Percentiles rank a stretch among this genome's conserved stretches.
Evolutionary conservation across 345 rosid genomes (phyloP).

Genomic region (Toxicodendron radicans): DNA sequence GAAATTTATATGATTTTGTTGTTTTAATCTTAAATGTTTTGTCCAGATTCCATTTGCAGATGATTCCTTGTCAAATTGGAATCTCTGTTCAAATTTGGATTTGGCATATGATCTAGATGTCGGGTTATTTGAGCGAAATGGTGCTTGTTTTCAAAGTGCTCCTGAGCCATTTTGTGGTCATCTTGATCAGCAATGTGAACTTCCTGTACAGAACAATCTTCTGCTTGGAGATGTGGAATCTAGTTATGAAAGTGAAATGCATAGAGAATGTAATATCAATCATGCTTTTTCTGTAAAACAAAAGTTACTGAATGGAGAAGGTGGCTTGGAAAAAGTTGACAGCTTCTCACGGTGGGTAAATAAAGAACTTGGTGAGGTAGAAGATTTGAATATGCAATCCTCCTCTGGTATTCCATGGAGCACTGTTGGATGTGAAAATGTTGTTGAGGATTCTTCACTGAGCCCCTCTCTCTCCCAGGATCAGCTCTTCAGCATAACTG

Average conservation of each 20-base stretch:
- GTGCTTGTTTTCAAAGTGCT: conserved; percentile 27
- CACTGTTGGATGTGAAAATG: conserved; percentile 66
- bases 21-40: conserved; percentile 20
- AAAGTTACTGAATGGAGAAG: conserved; percentile 54
- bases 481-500: conserved; percentile 79
- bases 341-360: conserved; percentile 87
- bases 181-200: conserved; percentile 43
- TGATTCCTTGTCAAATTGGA: conserved; percentile 33
- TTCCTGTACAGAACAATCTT: conserved; percentile 30
- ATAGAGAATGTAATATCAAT: conserved; percentile 47
- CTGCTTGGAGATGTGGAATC: conserved; percentile 39
- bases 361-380: conserved; percentile 80
- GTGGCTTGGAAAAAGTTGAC: conserved; percentile 80
- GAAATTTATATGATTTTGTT: conserved; percentile 5
- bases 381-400: conserved; percentile 72
- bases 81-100: conserved; percentile 43
- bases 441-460: conserved; percentile 55
- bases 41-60: conserved; percentile 46
- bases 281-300: conserved; percentile 39
- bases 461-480: conserved; percentile 87
- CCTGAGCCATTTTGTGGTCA: conserved; percentile 36
- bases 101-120: conserved; percentile 41
- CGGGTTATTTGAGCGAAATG: conserved; percentile 49
- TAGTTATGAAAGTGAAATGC: conserved; percentile 40
- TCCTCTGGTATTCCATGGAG: conserved; percentile 71